Evolutionary conservation across 1,139 yeast genomes (phyloP), one percentile per base, ranked within the genome.

Genomic region (Lodderomyces metapsilosis): DNA sequence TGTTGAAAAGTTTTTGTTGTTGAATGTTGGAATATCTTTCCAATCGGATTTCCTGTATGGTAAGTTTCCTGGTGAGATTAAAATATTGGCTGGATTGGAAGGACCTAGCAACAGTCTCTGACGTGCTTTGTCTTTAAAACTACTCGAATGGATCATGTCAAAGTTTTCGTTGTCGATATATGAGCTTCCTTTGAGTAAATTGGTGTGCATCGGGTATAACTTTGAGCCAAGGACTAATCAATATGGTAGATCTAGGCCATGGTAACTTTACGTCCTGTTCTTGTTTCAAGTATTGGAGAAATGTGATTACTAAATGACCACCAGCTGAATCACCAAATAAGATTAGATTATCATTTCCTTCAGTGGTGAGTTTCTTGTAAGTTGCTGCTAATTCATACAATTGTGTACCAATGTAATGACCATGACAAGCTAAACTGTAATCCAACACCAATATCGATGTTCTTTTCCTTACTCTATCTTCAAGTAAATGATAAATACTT

Each of bases 321-420:
- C 76, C 76, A n/a, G 74, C 73, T 1, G 74, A 68, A 51, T 69
- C 76, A 2, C 76, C 75, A 45, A 68, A 42, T 5, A 71, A 51
- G 1, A 61, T 50, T 4, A 71, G 52, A 40, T 70, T 69, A n/a
- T 52, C 43, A 42, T 59, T 53, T 1, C 68, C 66, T n/a, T 22
- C 30, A 7, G 47, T 46, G 28, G 36, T 23, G 40, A 72, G 61
- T 12, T 50, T 48, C 18, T 47, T 41, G 48, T 70, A 71, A 1
- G 68, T 53, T 16, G 52, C 57, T 33, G 58, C 59, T 33, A 71
- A 55, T 48, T 72, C 70, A 34, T 57, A 44, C 17, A 66, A 45
- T 50, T 69, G 76, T 37, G 59, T 49, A 2, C 76, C 74, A 27
- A 68, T 51, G 2, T 58, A 50, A 41, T 54, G 51, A 1, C 71